phyloP scores from a whole-genome alignment of 345 rosid genomes.

The Citrus trifoliata region DNA sequence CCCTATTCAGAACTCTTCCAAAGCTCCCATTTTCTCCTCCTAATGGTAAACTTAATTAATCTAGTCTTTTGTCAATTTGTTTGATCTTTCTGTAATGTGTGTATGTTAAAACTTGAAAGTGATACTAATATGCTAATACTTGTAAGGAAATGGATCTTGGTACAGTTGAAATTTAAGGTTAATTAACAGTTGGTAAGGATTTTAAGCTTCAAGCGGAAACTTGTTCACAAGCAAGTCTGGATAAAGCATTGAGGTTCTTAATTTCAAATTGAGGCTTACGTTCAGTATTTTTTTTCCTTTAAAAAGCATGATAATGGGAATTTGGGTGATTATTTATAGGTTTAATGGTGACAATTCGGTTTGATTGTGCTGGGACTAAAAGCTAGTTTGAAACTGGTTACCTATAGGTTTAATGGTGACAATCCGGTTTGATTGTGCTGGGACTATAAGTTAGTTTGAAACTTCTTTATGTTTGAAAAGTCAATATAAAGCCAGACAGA shows the following conservation, averaged over 20 bases:
- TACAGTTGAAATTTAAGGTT: background rate
- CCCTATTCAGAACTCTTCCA: conserved; percentile 35
- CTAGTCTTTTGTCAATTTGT: background rate
- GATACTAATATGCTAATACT: background rate
- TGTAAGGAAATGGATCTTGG: background rate
- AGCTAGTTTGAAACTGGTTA: background rate
- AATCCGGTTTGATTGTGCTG: background rate
- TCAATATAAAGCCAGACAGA: background rate
- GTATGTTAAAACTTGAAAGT: background rate
- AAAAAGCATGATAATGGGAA: background rate
- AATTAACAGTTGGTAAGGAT: background rate
- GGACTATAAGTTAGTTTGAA: background rate
- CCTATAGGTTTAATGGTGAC: background rate
- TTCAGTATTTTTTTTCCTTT: background rate
- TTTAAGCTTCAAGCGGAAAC: background rate
- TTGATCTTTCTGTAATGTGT: background rate
- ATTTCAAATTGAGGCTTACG: background rate
- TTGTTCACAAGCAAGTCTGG: background rate
- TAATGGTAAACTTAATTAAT: conserved; percentile 31
- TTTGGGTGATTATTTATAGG: background rate
- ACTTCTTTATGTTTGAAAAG: background rate
- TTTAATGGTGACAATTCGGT: background rate
- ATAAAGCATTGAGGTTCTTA: background rate
- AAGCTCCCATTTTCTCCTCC: conserved; percentile 33
- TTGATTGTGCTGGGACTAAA: background rate